Conservation (phyloP, 2,329 filamentous ascomycete genomes). For the Xylariaceae sp. region DNA sequence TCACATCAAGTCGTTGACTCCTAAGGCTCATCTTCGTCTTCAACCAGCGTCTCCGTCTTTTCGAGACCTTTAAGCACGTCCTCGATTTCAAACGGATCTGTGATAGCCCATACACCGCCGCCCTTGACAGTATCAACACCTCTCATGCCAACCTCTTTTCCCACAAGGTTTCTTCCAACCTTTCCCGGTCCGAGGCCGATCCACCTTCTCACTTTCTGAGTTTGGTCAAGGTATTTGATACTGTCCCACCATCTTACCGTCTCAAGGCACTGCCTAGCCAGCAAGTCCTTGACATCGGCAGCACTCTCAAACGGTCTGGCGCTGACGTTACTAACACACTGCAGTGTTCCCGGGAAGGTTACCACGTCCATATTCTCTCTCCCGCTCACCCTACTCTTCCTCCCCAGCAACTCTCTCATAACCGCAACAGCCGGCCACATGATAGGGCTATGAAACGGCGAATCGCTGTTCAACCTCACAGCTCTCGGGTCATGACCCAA, state of each 20-base stretch:
- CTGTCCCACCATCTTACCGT: slow-evolving; percentile 95
- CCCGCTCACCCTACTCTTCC: slow-evolving; percentile 51
- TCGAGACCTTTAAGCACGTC: slow-evolving; percentile 62
- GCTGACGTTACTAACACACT: slow-evolving; percentile 83
- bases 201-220: slow-evolving; percentile 77
- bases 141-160: slow-evolving; percentile 89
- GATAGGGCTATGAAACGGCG: slow-evolving; percentile 85
- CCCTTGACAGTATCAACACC: slow-evolving; percentile 75
- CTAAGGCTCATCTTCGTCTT: slow-evolving; percentile 40
- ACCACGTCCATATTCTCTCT: slow-evolving; percentile 60
- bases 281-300: slow-evolving; percentile 71
- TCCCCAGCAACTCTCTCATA: slow-evolving; percentile 65
- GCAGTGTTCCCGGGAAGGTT: slow-evolving; percentile 68
- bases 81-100: slow-evolving; percentile 71
- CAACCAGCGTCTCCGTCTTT: slow-evolving; percentile 54
- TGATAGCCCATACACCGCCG: slow-evolving; percentile 90
- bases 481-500: slow-evolving; percentile 86
- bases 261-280: slow-evolving; percentile 81
- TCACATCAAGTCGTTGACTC: not conserved
- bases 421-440: slow-evolving; percentile 80
- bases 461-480: slow-evolving; percentile 80
- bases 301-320: slow-evolving; percentile 71
- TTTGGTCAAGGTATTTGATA: slow-evolving; percentile 82
- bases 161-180: slow-evolving; percentile 87
- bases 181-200: slow-evolving; percentile 91